Evolutionary conservation across 352 stramenopile species (phyloP).

Genomic region (Thalassiosira ordinaria): DNA sequence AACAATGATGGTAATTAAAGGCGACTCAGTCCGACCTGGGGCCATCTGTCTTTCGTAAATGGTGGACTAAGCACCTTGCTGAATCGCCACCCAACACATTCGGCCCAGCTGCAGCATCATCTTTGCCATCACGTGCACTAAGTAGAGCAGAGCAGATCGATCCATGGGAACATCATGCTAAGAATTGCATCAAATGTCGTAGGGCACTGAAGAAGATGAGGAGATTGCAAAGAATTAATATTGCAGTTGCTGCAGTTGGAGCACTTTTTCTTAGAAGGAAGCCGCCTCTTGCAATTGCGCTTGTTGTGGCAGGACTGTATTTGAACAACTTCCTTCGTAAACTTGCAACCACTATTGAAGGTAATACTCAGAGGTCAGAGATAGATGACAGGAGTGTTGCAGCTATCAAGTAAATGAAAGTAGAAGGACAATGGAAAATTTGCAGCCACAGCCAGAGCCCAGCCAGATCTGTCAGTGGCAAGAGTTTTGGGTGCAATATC

Average conservation of each 20-base stretch:
- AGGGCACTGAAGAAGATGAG: slow-evolving; percentile 45
- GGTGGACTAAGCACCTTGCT: slow-evolving; percentile 52
- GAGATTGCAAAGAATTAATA: slow-evolving; percentile 1
- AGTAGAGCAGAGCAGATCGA: slow-evolving; percentile 56
- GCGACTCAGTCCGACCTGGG: slow-evolving; percentile 52
- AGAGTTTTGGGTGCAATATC: too few relatives aligned
- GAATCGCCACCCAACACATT: slow-evolving; percentile 38
- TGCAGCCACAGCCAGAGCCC: too few relatives aligned
- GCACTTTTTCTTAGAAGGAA: slow-evolving; percentile 24
- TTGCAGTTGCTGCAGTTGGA: slow-evolving; percentile 10
- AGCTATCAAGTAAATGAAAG: slow-evolving; percentile 31
- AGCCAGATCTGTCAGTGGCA: too few relatives aligned
- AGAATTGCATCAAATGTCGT: slow-evolving; percentile 56
- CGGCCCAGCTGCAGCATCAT: slow-evolving; percentile 17
- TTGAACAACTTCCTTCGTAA: slow-evolving; percentile 31
- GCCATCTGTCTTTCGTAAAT: slow-evolving; percentile 50
- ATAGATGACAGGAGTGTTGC: slow-evolving; percentile 34
- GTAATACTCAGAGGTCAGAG: slow-evolving; percentile 34
- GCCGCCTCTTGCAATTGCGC: slow-evolving; percentile 18
- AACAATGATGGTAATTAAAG: too few relatives aligned
- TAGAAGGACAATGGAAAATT: too few relatives aligned
- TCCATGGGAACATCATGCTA: slow-evolving; percentile 59
- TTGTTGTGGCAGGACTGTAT: slow-evolving; percentile 23
- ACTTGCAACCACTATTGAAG: slow-evolving; percentile 45
- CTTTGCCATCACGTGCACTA: slow-evolving; percentile 27